Evolutionary conservation across 495 filamentous ascomycete species (phyloP).

Genomic region (Tuber indicum): DNA sequence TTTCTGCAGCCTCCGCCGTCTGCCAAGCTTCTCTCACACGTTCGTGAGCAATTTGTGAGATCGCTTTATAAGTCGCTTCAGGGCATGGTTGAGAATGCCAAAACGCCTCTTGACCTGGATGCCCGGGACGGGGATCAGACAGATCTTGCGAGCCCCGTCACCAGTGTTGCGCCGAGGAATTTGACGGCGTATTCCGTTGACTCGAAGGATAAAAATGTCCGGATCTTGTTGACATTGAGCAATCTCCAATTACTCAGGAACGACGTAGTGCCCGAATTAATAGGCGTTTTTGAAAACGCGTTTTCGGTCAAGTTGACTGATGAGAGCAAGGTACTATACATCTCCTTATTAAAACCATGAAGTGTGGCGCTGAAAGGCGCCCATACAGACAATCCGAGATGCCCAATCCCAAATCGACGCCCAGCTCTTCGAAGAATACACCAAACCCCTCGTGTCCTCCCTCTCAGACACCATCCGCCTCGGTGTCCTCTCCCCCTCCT

Average conservation of each 20-base stretch:
- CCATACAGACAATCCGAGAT: slow-evolving; percentile 65
- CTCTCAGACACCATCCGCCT: slow-evolving; percentile 59
- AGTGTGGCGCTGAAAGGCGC: neutral
- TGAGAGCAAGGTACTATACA: slow-evolving; percentile 55
- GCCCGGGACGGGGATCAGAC: slow-evolving; percentile 53
- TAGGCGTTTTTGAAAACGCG: slow-evolving; percentile 76
- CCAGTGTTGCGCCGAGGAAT: slow-evolving; percentile 24
- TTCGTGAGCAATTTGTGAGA: slow-evolving; percentile 77
- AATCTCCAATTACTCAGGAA: slow-evolving; percentile 75
- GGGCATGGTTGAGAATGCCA: slow-evolving; percentile 93
- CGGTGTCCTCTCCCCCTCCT: slow-evolving; percentile 64
- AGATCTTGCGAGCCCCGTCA: slow-evolving; percentile 36
- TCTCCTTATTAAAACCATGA: neutral
- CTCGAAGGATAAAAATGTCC: slow-evolving; percentile 60
- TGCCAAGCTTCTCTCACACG: slow-evolving; percentile 74
- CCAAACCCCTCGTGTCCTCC: slow-evolving; percentile 58
- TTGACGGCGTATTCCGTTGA: slow-evolving; percentile 38
- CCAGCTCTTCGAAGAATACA: slow-evolving; percentile 85
- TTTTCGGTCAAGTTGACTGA: slow-evolving; percentile 89
- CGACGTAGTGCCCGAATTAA: slow-evolving; percentile 71
- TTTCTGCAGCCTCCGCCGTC: slow-evolving; percentile 56
- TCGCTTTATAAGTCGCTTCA: slow-evolving; percentile 86
- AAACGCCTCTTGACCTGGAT: slow-evolving; percentile 57
- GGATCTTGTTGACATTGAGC: slow-evolving; percentile 84
- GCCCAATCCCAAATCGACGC: slow-evolving; percentile 82